These are phyloP conservation scores for Oryza nivara DNA, from an alignment of 176 grass and related monocot genomes.

Conservation along the genomic window DNA sequence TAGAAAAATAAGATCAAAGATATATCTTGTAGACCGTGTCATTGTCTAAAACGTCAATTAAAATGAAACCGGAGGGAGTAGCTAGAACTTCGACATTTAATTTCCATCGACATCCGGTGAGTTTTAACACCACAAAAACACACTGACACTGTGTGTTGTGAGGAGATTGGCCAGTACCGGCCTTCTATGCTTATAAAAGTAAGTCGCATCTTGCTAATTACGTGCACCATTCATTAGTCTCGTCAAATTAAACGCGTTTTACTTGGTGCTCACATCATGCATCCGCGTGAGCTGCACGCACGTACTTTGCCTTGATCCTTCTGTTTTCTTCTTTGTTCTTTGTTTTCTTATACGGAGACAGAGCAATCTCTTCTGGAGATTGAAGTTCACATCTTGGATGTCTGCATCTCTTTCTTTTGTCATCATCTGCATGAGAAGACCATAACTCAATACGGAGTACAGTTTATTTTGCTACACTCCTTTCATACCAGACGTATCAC, in stretches of 20 bases:
- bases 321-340: neutral
- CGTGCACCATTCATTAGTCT: neutral
- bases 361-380: no score
- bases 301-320: slow-evolving; percentile 22
- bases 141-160: neutral
- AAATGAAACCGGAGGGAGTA: no score
- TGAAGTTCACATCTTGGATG: neutral
- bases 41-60: no score
- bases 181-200: neutral
- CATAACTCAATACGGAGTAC: neutral
- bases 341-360: neutral
- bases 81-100: no score
- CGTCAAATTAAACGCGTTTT: slow-evolving; percentile 22
- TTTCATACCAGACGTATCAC: neutral
- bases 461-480: no score
- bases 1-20: no score
- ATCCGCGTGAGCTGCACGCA: slow-evolving; percentile 37
- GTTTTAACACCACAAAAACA: no score
- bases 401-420: no score
- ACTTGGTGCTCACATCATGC: slow-evolving; percentile 25
- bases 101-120: no score
- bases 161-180: neutral
- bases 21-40: no score
- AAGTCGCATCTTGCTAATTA: neutral
- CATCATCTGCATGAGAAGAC: no score